Percentiles rank a stretch among this genome's conserved stretches.
phyloP scores from a whole-genome alignment of 2,329 filamentous ascomycete species.

The Trichophyton verrucosum region DNA sequence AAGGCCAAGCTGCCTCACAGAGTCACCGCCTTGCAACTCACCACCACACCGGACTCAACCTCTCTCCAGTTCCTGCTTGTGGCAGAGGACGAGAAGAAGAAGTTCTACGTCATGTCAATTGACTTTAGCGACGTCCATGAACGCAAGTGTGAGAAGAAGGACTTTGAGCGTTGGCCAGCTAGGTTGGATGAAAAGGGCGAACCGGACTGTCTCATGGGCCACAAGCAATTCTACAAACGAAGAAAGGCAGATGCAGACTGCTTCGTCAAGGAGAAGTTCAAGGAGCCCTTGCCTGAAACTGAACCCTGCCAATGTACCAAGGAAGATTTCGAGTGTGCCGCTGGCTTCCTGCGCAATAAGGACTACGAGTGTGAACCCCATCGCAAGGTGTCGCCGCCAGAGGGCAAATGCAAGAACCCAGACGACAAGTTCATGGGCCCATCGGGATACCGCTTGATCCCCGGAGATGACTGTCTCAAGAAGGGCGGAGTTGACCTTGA shows the following conservation, averaged over 20 bases:
- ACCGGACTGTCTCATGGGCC: slow-evolving; percentile 86
- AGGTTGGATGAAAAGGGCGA: slow-evolving; percentile 68
- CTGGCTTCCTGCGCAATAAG: slow-evolving; percentile 64
- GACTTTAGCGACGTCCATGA: slow-evolving; percentile 76
- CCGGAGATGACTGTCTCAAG: slow-evolving; percentile 61
- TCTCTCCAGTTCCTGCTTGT: slow-evolving; percentile 80
- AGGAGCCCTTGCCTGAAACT: slow-evolving; percentile 57
- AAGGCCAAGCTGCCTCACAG: slow-evolving; percentile 56
- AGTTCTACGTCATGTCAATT: slow-evolving; percentile 58
- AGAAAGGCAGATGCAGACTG: slow-evolving; percentile 82
- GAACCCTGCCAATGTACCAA: slow-evolving; percentile 70
- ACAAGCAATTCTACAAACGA: slow-evolving; percentile 74
- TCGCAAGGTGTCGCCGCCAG: slow-evolving; percentile 51
- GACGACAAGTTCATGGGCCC: slow-evolving; percentile 68
- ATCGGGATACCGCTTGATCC: slow-evolving; percentile 86
- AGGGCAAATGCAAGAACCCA: slow-evolving; percentile 59
- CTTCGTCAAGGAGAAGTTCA: slow-evolving; percentile 76
- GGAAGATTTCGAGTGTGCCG: slow-evolving; percentile 90
- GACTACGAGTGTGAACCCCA: slow-evolving; percentile 53
- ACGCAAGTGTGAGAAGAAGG: slow-evolving; percentile 59
- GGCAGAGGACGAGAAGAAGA: slow-evolving; percentile 41
- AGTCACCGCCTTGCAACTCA: slow-evolving; percentile 60
- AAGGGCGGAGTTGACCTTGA: slow-evolving; percentile 54
- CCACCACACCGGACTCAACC: slow-evolving; percentile 84
- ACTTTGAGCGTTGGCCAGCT: slow-evolving; percentile 83